phyloP scores from a whole-genome alignment of 2,329 filamentous ascomycete genomes.

The Cordyceps cicadae region DNA sequence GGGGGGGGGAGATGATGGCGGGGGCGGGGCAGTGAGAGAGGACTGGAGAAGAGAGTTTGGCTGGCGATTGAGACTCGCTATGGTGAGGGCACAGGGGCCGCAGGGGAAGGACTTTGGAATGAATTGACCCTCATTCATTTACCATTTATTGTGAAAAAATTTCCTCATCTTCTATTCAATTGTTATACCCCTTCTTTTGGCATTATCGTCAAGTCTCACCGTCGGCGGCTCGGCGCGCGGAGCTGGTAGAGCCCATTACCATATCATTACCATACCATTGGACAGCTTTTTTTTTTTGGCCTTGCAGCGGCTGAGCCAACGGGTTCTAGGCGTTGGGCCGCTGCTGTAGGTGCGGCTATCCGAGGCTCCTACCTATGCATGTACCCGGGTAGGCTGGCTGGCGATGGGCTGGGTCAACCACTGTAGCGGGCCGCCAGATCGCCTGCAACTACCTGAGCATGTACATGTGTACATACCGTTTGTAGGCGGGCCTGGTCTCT shows the following conservation, averaged over 20 bases:
- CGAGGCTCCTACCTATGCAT: conserved; percentile 6
- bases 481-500: neutral
- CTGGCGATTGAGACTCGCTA: neutral
- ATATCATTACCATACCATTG: conserved; percentile 10
- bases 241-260: conserved; percentile 7
- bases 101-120: neutral
- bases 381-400: no score
- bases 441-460: neutral
- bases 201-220: neutral
- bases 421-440: neutral
- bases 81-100: neutral
- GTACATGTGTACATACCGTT: no score
- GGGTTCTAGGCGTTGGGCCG: neutral
- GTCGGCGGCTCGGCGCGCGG: neutral
- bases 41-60: neutral
- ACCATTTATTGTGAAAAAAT: neutral
- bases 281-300: neutral
- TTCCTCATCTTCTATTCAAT: neutral
- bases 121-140: neutral
- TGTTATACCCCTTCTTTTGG: neutral
- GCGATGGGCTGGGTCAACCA: neutral
- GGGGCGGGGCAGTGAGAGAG: conserved; percentile 10
- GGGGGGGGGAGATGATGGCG: conserved; percentile 4
- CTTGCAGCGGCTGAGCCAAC: neutral
- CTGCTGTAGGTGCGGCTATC: neutral